phyloP scores from a whole-genome alignment of 1,284 basidiomycete genomes.

The Polyporus tsugae region DNA sequence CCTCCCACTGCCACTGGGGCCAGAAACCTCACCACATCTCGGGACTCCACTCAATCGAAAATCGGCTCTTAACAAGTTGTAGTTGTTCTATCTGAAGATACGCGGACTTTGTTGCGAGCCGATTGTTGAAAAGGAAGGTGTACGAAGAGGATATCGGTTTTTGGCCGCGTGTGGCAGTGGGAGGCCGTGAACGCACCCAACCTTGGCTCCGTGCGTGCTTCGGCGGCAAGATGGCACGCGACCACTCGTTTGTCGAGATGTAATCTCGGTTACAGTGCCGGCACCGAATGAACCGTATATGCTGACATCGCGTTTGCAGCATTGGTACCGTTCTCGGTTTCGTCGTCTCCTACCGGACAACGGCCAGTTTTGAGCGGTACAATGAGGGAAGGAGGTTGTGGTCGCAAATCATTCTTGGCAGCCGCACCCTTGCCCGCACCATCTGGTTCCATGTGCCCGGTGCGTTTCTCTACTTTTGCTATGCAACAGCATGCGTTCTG shows the following conservation, averaged over 20 bases:
- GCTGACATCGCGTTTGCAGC: constrained; percentile 41
- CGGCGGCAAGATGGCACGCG: background rate
- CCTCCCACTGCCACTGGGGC: too few relatives aligned
- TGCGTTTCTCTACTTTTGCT: constrained; percentile 34
- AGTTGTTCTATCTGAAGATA: too few relatives aligned
- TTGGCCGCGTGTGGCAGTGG: too few relatives aligned
- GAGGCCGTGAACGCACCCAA: too few relatives aligned
- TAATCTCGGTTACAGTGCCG: constrained; percentile 11
- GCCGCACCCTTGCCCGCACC: constrained; percentile 62
- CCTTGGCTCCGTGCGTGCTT: too few relatives aligned
- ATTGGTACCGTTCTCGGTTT: constrained; percentile 74
- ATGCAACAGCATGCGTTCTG: background rate
- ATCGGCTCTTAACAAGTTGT: too few relatives aligned
- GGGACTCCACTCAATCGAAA: too few relatives aligned
- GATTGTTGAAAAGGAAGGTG: too few relatives aligned
- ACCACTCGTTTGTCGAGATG: background rate
- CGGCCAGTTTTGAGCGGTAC: constrained; percentile 79
- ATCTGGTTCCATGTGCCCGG: constrained; percentile 73
- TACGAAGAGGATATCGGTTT: too few relatives aligned
- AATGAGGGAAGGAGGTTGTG: constrained; percentile 76
- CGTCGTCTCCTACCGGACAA: constrained; percentile 73
- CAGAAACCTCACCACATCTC: too few relatives aligned
- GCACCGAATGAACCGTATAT: background rate
- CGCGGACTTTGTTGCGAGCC: too few relatives aligned
- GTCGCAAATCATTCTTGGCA: constrained; percentile 71